Conservation (phyloP, 352 stramenopile genomes). For the Pythium folliculosum region DNA sequence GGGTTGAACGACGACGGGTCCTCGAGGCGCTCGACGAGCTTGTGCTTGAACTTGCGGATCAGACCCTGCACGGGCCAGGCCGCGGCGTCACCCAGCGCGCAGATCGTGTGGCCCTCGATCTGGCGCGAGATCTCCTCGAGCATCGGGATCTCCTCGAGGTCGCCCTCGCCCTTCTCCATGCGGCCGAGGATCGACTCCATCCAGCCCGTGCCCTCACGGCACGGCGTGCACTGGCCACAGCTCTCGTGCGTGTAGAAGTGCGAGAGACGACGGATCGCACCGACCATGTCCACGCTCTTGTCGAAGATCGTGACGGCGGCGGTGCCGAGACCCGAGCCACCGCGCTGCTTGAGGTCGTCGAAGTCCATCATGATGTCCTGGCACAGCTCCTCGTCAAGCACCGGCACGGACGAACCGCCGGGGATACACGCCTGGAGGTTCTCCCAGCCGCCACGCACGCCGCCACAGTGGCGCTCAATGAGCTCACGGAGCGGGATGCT, state of each 20-base stretch:
- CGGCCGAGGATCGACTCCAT: conserved; percentile 97
- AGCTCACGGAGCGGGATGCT: conserved; percentile 97
- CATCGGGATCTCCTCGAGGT: conserved; percentile 99
- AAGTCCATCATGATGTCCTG: conserved; percentile 99
- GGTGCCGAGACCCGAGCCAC: conserved; percentile 96
- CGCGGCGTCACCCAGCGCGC: conserved; percentile 97
- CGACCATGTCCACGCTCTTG: conserved; percentile 99
- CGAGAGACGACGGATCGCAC: conserved; percentile 96
- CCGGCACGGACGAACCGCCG: conserved; percentile 95
- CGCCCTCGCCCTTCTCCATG: conserved; percentile 98
- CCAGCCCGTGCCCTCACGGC: conserved; percentile 97
- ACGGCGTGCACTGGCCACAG: conserved; percentile 99
- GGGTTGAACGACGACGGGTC: conserved; percentile 94
- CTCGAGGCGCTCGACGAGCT: conserved; percentile 98
- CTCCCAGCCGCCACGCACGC: conserved; percentile 98
- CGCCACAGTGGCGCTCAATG: conserved; percentile 99
- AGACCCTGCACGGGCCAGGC: conserved; percentile 99
- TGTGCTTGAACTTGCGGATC: conserved; percentile 98
- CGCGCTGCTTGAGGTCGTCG: conserved; percentile 96
- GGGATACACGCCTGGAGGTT: conserved; percentile 99
- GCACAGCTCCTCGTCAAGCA: conserved; percentile 92
- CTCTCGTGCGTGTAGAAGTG: conserved; percentile 99
- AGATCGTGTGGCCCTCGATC: conserved; percentile 99
- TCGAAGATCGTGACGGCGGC: conserved; percentile 99
- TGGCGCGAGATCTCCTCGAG: conserved; percentile 99